phyloP scores from a whole-genome alignment of 129 eudicot genomes.

The Lactuca sativa region DNA sequence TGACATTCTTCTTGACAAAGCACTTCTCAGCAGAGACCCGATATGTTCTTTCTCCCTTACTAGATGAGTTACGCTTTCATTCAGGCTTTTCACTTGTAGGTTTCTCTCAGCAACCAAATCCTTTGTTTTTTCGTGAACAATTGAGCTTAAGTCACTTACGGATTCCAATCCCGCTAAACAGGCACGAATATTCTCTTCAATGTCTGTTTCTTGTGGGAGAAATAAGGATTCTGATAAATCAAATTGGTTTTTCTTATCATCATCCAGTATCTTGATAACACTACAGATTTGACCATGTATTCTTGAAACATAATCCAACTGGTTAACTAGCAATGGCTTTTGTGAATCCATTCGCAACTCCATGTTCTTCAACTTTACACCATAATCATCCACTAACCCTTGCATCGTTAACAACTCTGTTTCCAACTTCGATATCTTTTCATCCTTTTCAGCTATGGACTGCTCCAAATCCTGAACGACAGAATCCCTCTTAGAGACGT shows the following conservation, averaged over 20 bases:
- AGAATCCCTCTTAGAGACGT: slow-evolving; percentile 49
- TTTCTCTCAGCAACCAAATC: slow-evolving; percentile 54
- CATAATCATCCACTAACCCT: slow-evolving; percentile 39
- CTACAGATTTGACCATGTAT: slow-evolving; percentile 61
- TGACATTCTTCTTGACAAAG: slow-evolving; percentile 68
- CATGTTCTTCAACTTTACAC: slow-evolving; percentile 43
- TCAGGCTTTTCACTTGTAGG: slow-evolving; percentile 60
- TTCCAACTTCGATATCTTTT: slow-evolving; percentile 46
- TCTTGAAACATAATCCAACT: slow-evolving; percentile 59
- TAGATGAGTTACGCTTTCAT: slow-evolving; percentile 64
- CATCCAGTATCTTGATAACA: slow-evolving; percentile 74
- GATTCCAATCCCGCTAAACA: slow-evolving; percentile 83
- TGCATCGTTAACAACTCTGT: slow-evolving; percentile 47
- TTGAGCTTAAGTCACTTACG: slow-evolving; percentile 53
- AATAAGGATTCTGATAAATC: slow-evolving; percentile 73
- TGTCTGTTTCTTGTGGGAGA: slow-evolving; percentile 76
- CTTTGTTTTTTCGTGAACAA: slow-evolving; percentile 50
- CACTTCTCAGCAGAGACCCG: slow-evolving; percentile 78
- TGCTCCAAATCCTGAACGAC: slow-evolving; percentile 53
- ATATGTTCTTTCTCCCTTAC: slow-evolving; percentile 79
- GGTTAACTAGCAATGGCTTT: slow-evolving; percentile 67
- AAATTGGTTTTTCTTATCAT: slow-evolving; percentile 46
- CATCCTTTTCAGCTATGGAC: slow-evolving; percentile 47
- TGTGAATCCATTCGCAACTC: slow-evolving; percentile 59
- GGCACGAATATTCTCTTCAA: slow-evolving; percentile 84